A percentile compares a stretch with the other conserved stretches of the same genome.
Evolutionary conservation across 805 yeast genomes (phyloP).

Genomic region (Lipomyces yamadae): DNA sequence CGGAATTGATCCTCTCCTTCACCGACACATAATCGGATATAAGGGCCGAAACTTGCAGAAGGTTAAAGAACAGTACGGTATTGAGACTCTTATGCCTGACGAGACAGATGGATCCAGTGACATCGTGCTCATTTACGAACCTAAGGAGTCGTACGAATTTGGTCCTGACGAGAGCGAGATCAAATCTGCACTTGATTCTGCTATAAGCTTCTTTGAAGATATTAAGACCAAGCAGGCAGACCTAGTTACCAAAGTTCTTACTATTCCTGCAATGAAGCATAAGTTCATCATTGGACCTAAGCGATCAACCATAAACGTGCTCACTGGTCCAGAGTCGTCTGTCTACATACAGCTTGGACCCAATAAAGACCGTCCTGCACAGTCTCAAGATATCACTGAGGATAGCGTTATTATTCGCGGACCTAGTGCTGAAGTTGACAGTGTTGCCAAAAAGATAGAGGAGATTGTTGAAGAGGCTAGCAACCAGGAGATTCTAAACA

Average conservation of each 20-base stretch:
- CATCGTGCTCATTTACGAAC: conserved; percentile 61
- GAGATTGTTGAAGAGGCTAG: conserved; percentile 60
- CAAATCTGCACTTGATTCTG: conserved; percentile 57
- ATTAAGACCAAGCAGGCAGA: conserved; percentile 61
- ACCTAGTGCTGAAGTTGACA: conserved; percentile 61
- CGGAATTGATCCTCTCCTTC: conserved; percentile 71
- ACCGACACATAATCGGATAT: conserved; percentile 51
- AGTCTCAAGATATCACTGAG: conserved; percentile 46
- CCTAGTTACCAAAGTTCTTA: conserved; percentile 53
- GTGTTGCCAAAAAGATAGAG: conserved; percentile 58
- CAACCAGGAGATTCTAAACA: conserved; percentile 54
- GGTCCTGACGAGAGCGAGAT: conserved; percentile 70
- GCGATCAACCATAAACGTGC: conserved; percentile 58
- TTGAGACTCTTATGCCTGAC: conserved; percentile 60
- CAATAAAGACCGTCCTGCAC: conserved; percentile 42
- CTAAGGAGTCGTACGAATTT: conserved; percentile 55
- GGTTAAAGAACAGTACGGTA: conserved; percentile 49
- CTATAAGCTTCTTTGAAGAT: conserved; percentile 58
- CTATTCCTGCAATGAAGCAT: conserved; percentile 62
- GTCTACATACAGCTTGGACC: conserved; percentile 43
- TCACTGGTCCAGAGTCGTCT: conserved; percentile 50
- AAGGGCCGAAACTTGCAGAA: conserved; percentile 43
- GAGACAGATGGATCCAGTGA: conserved; percentile 47
- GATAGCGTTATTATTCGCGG: conserved; percentile 74
- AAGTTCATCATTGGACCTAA: conserved; percentile 64